A percentile compares a stretch with the other conserved stretches of the same genome.
Evolutionary conservation across 1,139 yeast genomes (phyloP).

Genomic region (Magnusiomyces tetraspermus): DNA sequence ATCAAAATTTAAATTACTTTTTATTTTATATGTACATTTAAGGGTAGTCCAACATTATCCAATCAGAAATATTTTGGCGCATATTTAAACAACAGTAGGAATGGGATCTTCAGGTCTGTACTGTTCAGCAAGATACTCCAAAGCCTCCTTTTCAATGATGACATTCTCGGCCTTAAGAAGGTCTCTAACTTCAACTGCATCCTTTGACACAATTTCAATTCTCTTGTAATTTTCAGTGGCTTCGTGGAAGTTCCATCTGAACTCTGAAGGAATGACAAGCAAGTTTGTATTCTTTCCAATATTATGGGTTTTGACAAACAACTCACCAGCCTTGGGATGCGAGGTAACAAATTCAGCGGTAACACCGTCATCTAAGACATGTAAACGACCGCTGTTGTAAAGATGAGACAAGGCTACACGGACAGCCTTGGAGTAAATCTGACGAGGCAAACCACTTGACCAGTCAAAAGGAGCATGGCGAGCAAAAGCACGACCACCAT

Average conservation of each 20-base stretch:
- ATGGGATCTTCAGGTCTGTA: conserved; percentile 15
- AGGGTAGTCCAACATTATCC: neutral
- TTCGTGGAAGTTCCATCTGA: conserved; percentile 41
- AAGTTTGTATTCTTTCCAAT: conserved; percentile 49
- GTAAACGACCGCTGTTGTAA: conserved; percentile 64
- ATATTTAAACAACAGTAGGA: conserved; percentile 8
- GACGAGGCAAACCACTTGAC: conserved; percentile 69
- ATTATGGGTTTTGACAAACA: conserved; percentile 37
- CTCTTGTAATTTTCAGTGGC: conserved; percentile 42
- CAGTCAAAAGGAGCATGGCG: conserved; percentile 83
- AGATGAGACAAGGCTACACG: conserved; percentile 74
- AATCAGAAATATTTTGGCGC: neutral
- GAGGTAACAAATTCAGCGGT: conserved; percentile 41
- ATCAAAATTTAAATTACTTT: too few relatives aligned
- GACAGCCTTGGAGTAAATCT: conserved; percentile 66
- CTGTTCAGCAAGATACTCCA: conserved; percentile 39
- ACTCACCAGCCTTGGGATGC: conserved; percentile 44
- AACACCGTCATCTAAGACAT: conserved; percentile 50
- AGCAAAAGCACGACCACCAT: conserved; percentile 86
- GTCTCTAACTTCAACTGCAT: conserved; percentile 77
- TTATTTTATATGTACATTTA: too few relatives aligned
- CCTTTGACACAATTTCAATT: conserved; percentile 62
- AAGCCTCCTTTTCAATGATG: conserved; percentile 64
- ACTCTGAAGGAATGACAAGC: conserved; percentile 57
- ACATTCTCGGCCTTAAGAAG: conserved; percentile 70